Base-by-base conservation (phyloP, 2,329 filamentous ascomycete genomes). In the Purpureocillium lavendulum region DNA sequence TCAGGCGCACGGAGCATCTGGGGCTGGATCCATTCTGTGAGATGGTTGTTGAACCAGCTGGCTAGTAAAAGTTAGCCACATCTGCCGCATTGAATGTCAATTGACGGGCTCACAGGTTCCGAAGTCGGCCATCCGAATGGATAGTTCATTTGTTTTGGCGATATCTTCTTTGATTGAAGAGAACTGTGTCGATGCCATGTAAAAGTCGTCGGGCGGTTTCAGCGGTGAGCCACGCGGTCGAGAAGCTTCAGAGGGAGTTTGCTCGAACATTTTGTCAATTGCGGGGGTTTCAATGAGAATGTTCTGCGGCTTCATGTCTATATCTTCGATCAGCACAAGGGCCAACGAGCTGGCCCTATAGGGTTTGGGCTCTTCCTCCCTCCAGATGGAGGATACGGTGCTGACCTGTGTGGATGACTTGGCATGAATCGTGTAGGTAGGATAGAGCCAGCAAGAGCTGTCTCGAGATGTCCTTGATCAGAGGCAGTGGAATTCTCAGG, bases 11-110 rank as follows among this genome's bases (percentile, higher is more conserved):
- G 46, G 2, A 56, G 40, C 41, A 37, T 50, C 21, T 49, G 32
- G 0, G 53, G 52, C 33, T 56, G 49, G 36, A 54, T 55, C 48
- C 46, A 50, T 24, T 53, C 50, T 4, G 48, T 50, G 7, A 55
- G 40, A 32, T 55, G 51, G 12, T 42, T 42, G 24, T 52, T 33
- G 34, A 48, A 30, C 51, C 52, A 54, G 33, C 49, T 50, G 14
- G 51, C 50, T 47, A 37, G n/a, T 26, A 14, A 6, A n/a, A 30
- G 3, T 36, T 28, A 29, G 35, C 5, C 29, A 7, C 7, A n/a
- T 28, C 14, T 15, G 6, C 3, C 28, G 28, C 11, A 7, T 14
- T 26, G 6, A 35, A 16, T 24, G 28, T 3, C 5, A 26, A 24
- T 34, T n/a, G 15, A 31, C 14, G 9, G 13, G 6, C 39, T 40